Base-by-base conservation (phyloP, 2,329 filamentous ascomycete genomes). In the Phaeosphaeria sp. region DNA sequence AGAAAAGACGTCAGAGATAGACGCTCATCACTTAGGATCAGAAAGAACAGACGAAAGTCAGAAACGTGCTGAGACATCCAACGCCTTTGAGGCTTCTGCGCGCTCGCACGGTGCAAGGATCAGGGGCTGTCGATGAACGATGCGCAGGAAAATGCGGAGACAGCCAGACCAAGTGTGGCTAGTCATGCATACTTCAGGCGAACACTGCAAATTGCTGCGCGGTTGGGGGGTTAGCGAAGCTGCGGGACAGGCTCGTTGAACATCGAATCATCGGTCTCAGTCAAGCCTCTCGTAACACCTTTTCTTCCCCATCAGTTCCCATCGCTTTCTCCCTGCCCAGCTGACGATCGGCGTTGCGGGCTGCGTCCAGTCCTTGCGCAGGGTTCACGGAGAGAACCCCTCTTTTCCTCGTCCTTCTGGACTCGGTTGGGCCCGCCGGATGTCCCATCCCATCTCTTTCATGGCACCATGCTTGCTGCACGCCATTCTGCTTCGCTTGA, bases 41-140 rank as follows among this genome's bases (percentile, higher is more conserved):
- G 67, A 71, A 36, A 66, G 61, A 65, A 63, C 65, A 71, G 67
- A 65, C 68, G 70, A 64, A 71, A 64, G 63, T 66, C 62, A 71
- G 65, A 71, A 64, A 65, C 44, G 22, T 67, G 68, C 63, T 72
- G 70, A 72, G 67, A 70, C 65, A 54, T 65, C 58, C 69, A 74
- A 76, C 73, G 72, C 73, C 73, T 77, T 76, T 77, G 74, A 76
- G 73, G 74, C 72, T 75, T 77, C 71, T 74, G 72, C 72, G 73
- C 57, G 62, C 69, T 72, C 67, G 66, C 70, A 72, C 69, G 69
- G 71, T 67, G 25, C 72, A 73, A 74, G 72, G 73, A 69, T 76
- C 72, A 76, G 73, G 74, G 74, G 74, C 71, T 74, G 64, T 71
- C 56, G 68, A 71, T 71, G 72, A 73, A 71, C 72, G 71, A 73